Conservation (phyloP, 306 rosid genomes). For the Aeschynomene evenia region DNA sequence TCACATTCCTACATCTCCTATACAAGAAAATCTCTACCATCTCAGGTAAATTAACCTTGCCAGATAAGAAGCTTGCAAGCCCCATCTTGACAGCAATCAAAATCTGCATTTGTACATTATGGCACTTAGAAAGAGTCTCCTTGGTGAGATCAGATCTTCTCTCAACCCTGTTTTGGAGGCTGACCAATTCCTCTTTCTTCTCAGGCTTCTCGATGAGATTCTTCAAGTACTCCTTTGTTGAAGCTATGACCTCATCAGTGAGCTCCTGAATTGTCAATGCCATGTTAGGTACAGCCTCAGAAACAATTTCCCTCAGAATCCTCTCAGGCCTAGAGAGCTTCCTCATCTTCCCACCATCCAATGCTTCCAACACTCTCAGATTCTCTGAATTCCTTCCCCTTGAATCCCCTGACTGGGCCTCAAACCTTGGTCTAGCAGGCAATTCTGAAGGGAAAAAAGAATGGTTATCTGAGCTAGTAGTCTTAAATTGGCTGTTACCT, state of each 20-base stretch:
- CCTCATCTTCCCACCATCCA: slow-evolving; percentile 59
- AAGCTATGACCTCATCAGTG: slow-evolving; percentile 53
- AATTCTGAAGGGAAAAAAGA: slow-evolving; percentile 92
- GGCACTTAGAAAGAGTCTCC: slow-evolving; percentile 78
- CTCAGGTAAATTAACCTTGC: slow-evolving; percentile 57
- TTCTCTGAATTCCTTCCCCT: slow-evolving; percentile 82
- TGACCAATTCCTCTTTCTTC: slow-evolving; percentile 72
- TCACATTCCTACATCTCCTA: slow-evolving; percentile 72
- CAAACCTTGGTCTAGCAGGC: slow-evolving; percentile 79
- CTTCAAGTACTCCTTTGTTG: slow-evolving; percentile 63
- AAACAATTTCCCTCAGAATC: slow-evolving; percentile 59
- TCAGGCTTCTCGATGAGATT: slow-evolving; percentile 65
- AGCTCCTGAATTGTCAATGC: slow-evolving; percentile 72
- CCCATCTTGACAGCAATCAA: slow-evolving; percentile 82
- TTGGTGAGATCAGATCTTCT: slow-evolving; percentile 78
- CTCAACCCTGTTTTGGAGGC: slow-evolving; percentile 65
- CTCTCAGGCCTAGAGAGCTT: slow-evolving; percentile 66
- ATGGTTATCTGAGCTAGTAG: slow-evolving; percentile 76
- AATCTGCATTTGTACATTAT: slow-evolving; percentile 66
- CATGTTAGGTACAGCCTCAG: slow-evolving; percentile 56
- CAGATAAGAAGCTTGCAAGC: slow-evolving; percentile 59
- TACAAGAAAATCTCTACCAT: slow-evolving; percentile 79
- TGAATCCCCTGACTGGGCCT: slow-evolving; percentile 68
- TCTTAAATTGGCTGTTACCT: slow-evolving; percentile 56
- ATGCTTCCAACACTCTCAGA: slow-evolving; percentile 57